Base-by-base conservation (phyloP, 1,284 basidiomycete species). In the Irpex sp. region DNA sequence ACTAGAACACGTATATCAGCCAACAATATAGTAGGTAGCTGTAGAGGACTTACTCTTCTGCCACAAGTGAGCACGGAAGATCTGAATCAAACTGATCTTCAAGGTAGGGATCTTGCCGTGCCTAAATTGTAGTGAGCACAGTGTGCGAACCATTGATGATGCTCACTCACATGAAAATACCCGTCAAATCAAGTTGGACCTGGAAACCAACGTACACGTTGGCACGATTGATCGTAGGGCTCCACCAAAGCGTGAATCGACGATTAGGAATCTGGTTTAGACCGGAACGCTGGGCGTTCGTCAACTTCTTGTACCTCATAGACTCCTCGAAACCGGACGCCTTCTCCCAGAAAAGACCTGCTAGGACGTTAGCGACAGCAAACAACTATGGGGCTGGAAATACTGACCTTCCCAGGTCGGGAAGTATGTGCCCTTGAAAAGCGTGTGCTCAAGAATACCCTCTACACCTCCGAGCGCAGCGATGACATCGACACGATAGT, bases 181-280 rank as follows among this genome's bases (percentile, higher is more conserved):
- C 97, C 26, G 97, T 98, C 67, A 98, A 78, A 83, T 98, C 97
- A 58, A 98, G 86, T 73, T 98, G 97, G 19, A 99, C 97, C 77
- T 99, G 97, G 92, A 99, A 99, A 86, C 97, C 97, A 74, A 98
- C 95, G 74, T 98, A 98, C 76, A 98, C 95, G 74, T 98, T 99
- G 61, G 96, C 95, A 68, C 96, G 93, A 78, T 98, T 98, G 81
- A 98, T 95, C 0, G 93, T 95, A 17, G 95, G 95, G 73, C 93
- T 95, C 97, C 97, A 99, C 97, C 97, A 99, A 5, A 99, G 84
- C 2, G 96, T 99, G 81, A 99, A 99, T n/a, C 97, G 93, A 88
- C 97, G 95, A 76, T 99, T 99, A 5, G 97, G 97, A 75, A 99
- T 98, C 76, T 99, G 96, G 74, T 95, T 95, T 50, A 98, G 79